A percentile compares a stretch with the other conserved stretches of the same genome.
Conservation (phyloP, 2,329 filamentous ascomycete genomes). For the Trichoderma afroharzianum region DNA sequence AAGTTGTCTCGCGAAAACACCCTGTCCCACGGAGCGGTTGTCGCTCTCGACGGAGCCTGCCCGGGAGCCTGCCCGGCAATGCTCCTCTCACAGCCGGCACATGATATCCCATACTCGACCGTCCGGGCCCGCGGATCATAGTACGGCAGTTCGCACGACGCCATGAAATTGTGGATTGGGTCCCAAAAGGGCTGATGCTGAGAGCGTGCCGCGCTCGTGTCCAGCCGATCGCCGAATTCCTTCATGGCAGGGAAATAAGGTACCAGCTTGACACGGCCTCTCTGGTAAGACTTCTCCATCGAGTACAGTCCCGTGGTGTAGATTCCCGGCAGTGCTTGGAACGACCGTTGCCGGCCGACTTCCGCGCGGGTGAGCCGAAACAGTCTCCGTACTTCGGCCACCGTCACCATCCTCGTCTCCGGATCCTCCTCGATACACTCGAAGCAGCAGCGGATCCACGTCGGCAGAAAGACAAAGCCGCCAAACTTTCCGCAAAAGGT, state of each 20-base stretch:
- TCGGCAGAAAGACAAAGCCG: conserved; percentile 15
- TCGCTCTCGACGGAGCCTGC: neutral
- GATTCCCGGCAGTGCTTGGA: neutral
- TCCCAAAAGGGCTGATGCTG: conserved; percentile 10
- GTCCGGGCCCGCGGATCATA: neutral
- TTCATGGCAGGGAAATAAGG: conserved; percentile 10
- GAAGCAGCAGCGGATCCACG: conserved; percentile 15
- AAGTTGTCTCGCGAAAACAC: conserved; percentile 11
- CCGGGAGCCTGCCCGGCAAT: neutral
- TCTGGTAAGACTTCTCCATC: neutral
- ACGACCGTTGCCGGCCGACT: conserved; percentile 2
- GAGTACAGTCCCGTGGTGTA: neutral
- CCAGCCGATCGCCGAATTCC: conserved; percentile 1
- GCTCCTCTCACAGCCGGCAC: neutral
- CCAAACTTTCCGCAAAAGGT: conserved; percentile 16
- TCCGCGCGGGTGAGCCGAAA: conserved; percentile 8
- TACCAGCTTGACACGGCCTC: conserved; percentile 1
- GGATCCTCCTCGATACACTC: conserved; percentile 15
- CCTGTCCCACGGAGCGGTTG: neutral
- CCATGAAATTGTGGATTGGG: conserved; percentile 12
- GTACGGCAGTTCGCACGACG: conserved; percentile 10
- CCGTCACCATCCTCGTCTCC: conserved; percentile 13
- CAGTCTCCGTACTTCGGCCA: conserved; percentile 4
- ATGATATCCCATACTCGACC: neutral
- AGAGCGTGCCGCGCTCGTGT: neutral